A percentile compares a stretch with the other conserved stretches of the same genome.
These are phyloP conservation scores for Penicillium sp. DNA, from an alignment of 2,329 filamentous ascomycete species.

Conservation along the genomic window DNA sequence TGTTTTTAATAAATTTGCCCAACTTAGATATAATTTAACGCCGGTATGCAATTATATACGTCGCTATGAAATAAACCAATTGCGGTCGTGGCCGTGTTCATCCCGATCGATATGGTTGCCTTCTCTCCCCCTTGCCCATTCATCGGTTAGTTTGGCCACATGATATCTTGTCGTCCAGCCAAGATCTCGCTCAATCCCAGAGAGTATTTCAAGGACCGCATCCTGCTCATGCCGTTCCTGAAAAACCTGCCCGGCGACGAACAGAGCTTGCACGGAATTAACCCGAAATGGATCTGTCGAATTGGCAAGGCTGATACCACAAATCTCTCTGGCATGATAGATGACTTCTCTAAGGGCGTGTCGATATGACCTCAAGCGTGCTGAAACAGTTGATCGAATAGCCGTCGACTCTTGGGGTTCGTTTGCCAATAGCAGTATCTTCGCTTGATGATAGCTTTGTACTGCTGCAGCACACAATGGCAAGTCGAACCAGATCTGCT, in stretches of 20 bases:
- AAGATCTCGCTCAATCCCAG: constrained; percentile 12
- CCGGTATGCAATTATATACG: not conserved
- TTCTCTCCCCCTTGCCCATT: not conserved
- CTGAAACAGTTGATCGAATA: constrained; percentile 48
- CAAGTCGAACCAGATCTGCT: not conserved
- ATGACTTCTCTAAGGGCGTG: constrained; percentile 49
- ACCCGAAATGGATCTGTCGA: not conserved
- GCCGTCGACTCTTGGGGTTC: constrained; percentile 51
- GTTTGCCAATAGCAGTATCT: not conserved
- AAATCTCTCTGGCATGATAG: constrained; percentile 13
- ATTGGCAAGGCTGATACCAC: not conserved
- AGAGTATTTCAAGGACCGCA: constrained; percentile 14
- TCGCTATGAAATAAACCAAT: not conserved
- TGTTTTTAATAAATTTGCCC: not conserved
- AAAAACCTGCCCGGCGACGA: constrained; percentile 9
- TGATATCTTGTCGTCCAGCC: constrained; percentile 17
- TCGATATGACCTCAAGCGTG: constrained; percentile 53
- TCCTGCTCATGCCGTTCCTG: constrained; percentile 47
- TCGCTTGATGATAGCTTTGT: not conserved
- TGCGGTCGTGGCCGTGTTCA: not conserved
- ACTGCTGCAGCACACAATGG: not conserved
- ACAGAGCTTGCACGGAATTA: not conserved
- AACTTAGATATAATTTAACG: too few relatives aligned
- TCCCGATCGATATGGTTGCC: not conserved
- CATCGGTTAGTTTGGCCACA: constrained; percentile 13